Evolutionary conservation across 768 basidiomycete species (phyloP), one percentile per base, ranked within the genome.

Genomic region (Lactarius vividus): DNA sequence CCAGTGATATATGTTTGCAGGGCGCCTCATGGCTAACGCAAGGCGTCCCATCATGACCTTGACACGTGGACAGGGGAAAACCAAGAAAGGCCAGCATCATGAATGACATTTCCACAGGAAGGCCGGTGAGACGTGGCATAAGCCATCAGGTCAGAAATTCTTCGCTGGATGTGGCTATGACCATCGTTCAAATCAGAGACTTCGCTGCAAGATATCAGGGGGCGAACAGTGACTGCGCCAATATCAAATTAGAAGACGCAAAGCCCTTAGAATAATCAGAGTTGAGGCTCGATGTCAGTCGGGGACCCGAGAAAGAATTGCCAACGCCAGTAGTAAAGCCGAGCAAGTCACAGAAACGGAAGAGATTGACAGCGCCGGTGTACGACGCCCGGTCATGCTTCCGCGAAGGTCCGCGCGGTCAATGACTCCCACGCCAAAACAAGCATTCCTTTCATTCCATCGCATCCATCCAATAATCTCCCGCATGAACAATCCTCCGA

Each of bases 1-100:
- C 55, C 40, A 26, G 33, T 52, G 37, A 61, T 67, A 69, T 67
- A 67, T 58, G 60, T 62, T 55, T 40, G 42, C 40, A 20, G 33
- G 33, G n/a, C 42, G 61, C 68, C 68, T 69, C 68, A 60, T 67
- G 68, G 54, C 13, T 39, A 60, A 59, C 26, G 59, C 66, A 59
- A 68, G 68, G 66, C 61, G 66, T 63, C 44, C 35, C 62, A 69
- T 66, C 62, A 69, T 66, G 59, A 37, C 37, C 56, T 35, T 62
- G 42, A 59, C 66, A 67, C 66, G 66, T 67, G 66, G 59, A 67
- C 31, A 10, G 20, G 46, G 59, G 13, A 53, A 67, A 63, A 37
- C 23, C 57, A 44, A n/a, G 37, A 40, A 58, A 42, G 29, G 55
- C 39, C 29, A 5, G 29, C 40, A 29, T 40, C 46, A 23, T 59